Evolutionary conservation across 1,284 basidiomycete species (phyloP).

Genomic region (Anthracocystis walkeri): DNA sequence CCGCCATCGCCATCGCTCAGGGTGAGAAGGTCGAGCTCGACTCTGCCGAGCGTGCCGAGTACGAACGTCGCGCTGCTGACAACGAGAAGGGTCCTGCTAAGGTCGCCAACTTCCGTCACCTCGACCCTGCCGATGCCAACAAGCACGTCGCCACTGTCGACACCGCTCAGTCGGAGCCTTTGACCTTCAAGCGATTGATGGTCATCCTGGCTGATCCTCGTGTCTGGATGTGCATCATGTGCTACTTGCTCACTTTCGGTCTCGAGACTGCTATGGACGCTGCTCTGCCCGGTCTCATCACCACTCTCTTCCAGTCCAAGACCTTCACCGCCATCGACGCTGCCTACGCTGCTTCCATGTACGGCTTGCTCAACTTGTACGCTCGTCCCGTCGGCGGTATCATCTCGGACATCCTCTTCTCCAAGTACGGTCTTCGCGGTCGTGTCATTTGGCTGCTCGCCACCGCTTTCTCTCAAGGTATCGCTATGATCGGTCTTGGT

Average conservation of each 20-base stretch:
- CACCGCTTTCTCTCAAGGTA: constrained; percentile 73
- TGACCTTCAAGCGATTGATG: constrained; percentile 71
- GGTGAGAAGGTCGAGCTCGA: constrained; percentile 68
- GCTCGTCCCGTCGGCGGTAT: constrained; percentile 75
- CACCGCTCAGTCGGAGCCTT: constrained; percentile 73
- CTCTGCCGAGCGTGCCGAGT: constrained; percentile 63
- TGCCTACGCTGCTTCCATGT: constrained; percentile 71
- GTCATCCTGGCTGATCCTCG: constrained; percentile 72
- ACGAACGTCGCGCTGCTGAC: constrained; percentile 44
- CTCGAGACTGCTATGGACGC: constrained; percentile 76
- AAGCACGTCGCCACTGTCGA: constrained; percentile 67
- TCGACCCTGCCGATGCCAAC: constrained; percentile 46
- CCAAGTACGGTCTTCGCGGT: constrained; percentile 72
- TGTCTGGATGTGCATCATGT: constrained; percentile 76
- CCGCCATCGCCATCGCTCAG: constrained; percentile 67
- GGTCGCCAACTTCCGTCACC: constrained; percentile 61
- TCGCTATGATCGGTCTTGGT: constrained; percentile 72
- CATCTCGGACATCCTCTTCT: constrained; percentile 74
- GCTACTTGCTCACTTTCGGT: constrained; percentile 73
- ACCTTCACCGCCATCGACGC: constrained; percentile 74
- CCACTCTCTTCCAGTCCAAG: constrained; percentile 69
- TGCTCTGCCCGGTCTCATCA: constrained; percentile 74
- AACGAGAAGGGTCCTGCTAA: constrained; percentile 56
- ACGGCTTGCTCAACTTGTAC: constrained; percentile 74
- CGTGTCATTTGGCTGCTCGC: constrained; percentile 74